phyloP scores from a whole-genome alignment of 495 filamentous ascomycete species.

The Aspergillus campestris region DNA sequence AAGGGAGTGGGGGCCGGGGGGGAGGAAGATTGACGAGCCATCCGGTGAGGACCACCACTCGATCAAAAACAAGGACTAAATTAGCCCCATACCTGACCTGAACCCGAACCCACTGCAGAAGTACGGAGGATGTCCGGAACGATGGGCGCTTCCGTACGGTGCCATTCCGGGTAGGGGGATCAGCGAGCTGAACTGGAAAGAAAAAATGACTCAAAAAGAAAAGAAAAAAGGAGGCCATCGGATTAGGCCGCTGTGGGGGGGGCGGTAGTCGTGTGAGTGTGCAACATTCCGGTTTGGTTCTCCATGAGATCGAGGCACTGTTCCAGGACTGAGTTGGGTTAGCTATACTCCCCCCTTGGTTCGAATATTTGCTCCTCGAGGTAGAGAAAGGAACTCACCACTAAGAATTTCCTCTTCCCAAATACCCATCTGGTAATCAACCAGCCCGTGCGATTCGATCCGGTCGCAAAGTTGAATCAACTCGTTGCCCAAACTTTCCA shows the following conservation, averaged over 20 bases:
- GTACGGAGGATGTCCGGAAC: constrained; percentile 1
- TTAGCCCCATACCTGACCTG: constrained; percentile 11
- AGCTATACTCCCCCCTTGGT: background rate
- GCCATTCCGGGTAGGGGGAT: too few relatives aligned
- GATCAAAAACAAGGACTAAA: constrained; percentile 6
- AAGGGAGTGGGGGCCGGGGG: too few relatives aligned
- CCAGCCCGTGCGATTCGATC: constrained; percentile 79
- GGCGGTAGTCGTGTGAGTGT: constrained; percentile 13
- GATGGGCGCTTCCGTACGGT: too few relatives aligned
- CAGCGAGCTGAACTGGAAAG: too few relatives aligned
- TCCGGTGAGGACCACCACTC: background rate
- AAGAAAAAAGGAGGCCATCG: too few relatives aligned
- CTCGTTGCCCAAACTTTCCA: constrained; percentile 75
- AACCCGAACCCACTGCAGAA: constrained; percentile 1
- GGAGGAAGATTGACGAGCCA: background rate
- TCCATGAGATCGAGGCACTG: constrained; percentile 56
- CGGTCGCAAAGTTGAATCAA: constrained; percentile 74
- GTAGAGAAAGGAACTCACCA: constrained; percentile 43
- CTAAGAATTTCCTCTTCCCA: constrained; percentile 89
- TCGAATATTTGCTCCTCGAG: too few relatives aligned
- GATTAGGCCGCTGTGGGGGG: constrained; percentile 13
- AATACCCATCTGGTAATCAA: constrained; percentile 95
- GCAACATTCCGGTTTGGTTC: constrained; percentile 25
- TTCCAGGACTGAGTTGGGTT: constrained; percentile 42
- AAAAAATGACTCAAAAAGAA: too few relatives aligned